Conservation (phyloP, 805 yeast species). For the Ogataea degrootiae region DNA sequence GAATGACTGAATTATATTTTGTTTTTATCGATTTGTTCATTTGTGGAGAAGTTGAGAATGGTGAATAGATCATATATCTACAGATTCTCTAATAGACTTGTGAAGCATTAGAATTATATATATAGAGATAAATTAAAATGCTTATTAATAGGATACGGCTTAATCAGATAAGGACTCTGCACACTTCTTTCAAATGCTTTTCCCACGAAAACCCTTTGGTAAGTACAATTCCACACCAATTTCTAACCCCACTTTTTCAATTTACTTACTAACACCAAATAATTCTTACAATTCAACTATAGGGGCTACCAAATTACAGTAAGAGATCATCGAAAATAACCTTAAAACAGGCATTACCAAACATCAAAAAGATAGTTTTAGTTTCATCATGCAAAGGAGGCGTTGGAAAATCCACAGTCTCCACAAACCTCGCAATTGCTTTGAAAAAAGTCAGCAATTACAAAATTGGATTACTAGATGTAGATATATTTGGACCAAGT, state of each 20-base stretch:
- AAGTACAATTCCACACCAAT: constrained; percentile 24
- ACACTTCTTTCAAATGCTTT: neutral
- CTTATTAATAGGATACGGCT: too few species aligned
- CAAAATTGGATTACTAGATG: constrained; percentile 67
- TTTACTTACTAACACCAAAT: neutral
- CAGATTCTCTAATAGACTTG: too few species aligned
- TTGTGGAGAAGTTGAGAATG: too few species aligned
- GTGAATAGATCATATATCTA: too few species aligned
- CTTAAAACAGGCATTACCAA: constrained; percentile 47
- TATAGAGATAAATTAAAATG: too few species aligned
- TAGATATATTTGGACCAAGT: constrained; percentile 83
- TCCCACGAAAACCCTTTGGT: constrained; percentile 52
- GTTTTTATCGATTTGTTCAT: too few species aligned
- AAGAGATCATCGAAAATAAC: constrained; percentile 49
- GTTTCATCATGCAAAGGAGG: constrained; percentile 81
- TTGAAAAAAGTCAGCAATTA: constrained; percentile 44
- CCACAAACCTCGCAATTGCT: constrained; percentile 64
- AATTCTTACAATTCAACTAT: neutral
- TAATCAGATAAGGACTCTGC: neutral
- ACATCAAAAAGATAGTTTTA: constrained; percentile 57
- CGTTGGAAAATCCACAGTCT: constrained; percentile 74
- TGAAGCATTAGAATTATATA: too few species aligned
- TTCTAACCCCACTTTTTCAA: neutral
- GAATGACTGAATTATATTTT: too few species aligned
- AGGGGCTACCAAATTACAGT: constrained; percentile 41